These are phyloP conservation scores for Phellopilus nigrolimitatus DNA, from an alignment of 1,284 basidiomycete species.

Conservation along the genomic window DNA sequence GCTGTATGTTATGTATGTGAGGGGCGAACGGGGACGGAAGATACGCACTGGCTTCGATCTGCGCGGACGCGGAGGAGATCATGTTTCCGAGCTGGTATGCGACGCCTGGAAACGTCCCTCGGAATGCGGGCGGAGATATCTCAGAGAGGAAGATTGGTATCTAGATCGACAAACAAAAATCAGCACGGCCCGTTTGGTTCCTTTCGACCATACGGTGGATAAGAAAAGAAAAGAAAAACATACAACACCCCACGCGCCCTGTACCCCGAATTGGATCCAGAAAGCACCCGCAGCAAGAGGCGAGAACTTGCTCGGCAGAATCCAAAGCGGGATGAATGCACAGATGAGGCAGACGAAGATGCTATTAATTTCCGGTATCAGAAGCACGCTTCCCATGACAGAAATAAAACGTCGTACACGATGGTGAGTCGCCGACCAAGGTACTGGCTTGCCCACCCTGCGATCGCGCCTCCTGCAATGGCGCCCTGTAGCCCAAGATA, in stretches of 20 bases:
- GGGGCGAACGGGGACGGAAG: neutral
- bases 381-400: no score
- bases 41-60: constrained; percentile 81
- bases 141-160: constrained; percentile 88
- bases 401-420: constrained; percentile 46
- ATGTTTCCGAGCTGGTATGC: constrained; percentile 91
- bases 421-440: constrained; percentile 87
- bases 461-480: constrained; percentile 71
- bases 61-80: constrained; percentile 82
- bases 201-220: neutral
- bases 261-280: constrained; percentile 82
- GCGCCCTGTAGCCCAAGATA: constrained; percentile 55
- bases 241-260: constrained; percentile 79
- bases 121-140: constrained; percentile 88
- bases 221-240: constrained; percentile 28
- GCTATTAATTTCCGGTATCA: constrained; percentile 30
- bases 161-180: no score
- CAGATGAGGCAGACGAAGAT: constrained; percentile 54
- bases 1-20: constrained; percentile 14
- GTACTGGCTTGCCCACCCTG: constrained; percentile 79
- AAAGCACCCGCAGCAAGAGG: constrained; percentile 75
- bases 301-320: constrained; percentile 65
- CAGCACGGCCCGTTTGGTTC: neutral
- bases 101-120: constrained; percentile 89
- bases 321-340: constrained; percentile 82